Evolutionary conservation across 805 yeast species (phyloP), one percentile per base, ranked within the genome.

Genomic region (Teunomyces gatunensis): DNA sequence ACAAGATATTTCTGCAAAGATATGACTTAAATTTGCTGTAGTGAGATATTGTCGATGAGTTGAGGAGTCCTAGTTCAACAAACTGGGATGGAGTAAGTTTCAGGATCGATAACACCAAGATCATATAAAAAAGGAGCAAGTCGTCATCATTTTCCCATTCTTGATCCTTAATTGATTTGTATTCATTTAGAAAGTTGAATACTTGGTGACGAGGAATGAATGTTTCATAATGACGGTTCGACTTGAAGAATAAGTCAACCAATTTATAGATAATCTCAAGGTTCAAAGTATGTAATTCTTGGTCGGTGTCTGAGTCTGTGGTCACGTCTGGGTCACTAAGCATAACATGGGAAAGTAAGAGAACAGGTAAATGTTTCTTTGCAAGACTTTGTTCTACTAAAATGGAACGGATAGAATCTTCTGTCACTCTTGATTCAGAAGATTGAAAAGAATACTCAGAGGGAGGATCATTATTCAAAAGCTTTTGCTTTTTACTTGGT

Each of bases 81-180:
- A 47, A 60, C 39, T 64, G 66, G 7, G 55, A 53, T 0, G 75
- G 73, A 1, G 68, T 64, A 28, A 67, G 54, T 45, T 68, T 67
- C 44, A 72, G 62, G 27, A 75, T 50, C n/a, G 74, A 57, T 3
- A 75, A 59, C 9, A 75, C 61, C 27, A 79, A 56, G 18, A 78
- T 65, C 74, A 76, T 73, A 36, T 73, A 64, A 20, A 77, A 59
- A 28, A 77, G 58, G 23, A 78, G 63, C 53, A 78, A 56, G 50
- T 78, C 81, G 54, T 77, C 80, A 47, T 75, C 79, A 49, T 72
- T 63, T 44, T 71, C 76, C 81, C 81, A 76, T 15, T 64, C 67
- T 39, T 58, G 52, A 39, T 65, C 69, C 6, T 60, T 58, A 34
- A 66, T 58, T 3, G 49, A 29, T 9, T 58, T 63, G 55, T 74